Evolutionary conservation across 2,329 filamentous ascomycete genomes (phyloP), one percentile per base, ranked within the genome.

Genomic region (Botrytis cinerea): DNA sequence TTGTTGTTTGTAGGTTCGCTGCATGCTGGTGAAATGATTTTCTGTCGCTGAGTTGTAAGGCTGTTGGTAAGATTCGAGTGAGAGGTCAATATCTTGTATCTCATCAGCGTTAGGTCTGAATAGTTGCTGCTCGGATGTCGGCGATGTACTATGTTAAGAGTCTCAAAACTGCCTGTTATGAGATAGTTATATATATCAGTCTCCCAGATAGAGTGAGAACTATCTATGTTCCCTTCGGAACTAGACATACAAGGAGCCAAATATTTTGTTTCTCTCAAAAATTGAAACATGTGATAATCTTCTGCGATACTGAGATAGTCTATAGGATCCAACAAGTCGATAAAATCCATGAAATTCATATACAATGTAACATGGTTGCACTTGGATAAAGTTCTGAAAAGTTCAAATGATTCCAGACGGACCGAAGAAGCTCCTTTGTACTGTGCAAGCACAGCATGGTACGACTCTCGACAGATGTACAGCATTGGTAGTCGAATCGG

Each of bases 21-120:
- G n/a, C 4, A 57, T 4, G 14, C 0, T 14, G 8, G 8, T 32
- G 2, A 18, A 28, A 32, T 20, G 0, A 2, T 6, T 32, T 16
- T 18, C 54, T 1, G 4, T 5, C 12, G 18, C 54, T 57, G 6
- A 2, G 5, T 32, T n/a, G 28, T 9, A 32, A 3, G n/a, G 16
- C 4, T 57, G n/a, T 20, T 57, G 54, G 9, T 4, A 32, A 3
- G 16, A 20, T 57, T 18, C 28, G 6, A 57, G n/a, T 8, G 28
- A 57, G 16, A 32, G 54, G 18, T 57, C 4, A 32, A 18, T 57
- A 5, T 32, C 25, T 57, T 54, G 25, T 14, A 28, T n/a, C 7
- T 28, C 25, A 28, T 54, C 22, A 54, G 14, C n/a, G 25, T 9
- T 14, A 54, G 10, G 10, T 54, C 10, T n/a, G 12, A 12, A 14